phyloP scores from a whole-genome alignment of 2,329 filamentous ascomycete genomes.

The Bipolaris bicolor region DNA sequence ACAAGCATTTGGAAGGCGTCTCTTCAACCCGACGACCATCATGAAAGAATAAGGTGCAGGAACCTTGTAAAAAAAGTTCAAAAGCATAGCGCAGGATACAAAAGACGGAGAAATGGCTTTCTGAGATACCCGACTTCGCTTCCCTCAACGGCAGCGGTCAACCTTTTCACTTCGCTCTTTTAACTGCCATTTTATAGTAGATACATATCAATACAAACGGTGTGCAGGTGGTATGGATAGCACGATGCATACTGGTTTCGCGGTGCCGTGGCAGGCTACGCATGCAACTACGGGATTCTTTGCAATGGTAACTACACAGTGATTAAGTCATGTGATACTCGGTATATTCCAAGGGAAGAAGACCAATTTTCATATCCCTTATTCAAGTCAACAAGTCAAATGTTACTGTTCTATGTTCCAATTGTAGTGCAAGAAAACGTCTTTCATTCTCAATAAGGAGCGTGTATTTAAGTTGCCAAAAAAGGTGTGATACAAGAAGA shows the following conservation, averaged over 20 bases:
- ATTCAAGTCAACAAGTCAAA: too few species aligned
- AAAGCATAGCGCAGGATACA: constrained; percentile 6
- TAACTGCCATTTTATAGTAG: neutral
- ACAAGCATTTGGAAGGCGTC: constrained; percentile 46
- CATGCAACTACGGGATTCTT: neutral
- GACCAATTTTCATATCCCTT: too few species aligned
- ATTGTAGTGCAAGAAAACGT: neutral
- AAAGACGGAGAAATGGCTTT: constrained; percentile 11
- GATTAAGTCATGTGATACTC: too few species aligned
- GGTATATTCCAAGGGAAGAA: too few species aligned
- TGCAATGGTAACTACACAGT: too few species aligned
- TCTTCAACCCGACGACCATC: constrained; percentile 50
- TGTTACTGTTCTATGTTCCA: neutral
- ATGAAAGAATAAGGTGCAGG: constrained; percentile 28
- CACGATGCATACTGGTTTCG: neutral
- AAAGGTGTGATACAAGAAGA: neutral
- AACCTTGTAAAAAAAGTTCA: constrained; percentile 12
- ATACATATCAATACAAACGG: neutral
- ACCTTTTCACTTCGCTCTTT: constrained; percentile 13
- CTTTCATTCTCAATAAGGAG: neutral
- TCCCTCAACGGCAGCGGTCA: constrained; percentile 40
- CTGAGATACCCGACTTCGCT: constrained; percentile 36
- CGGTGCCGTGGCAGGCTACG: neutral
- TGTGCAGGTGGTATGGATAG: neutral
- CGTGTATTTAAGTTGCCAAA: neutral